Evolutionary conservation across 371 early-diverging fungal genomes (phyloP), one percentile per base, ranked within the genome.

Genomic region (Batkoa obscura): DNA sequence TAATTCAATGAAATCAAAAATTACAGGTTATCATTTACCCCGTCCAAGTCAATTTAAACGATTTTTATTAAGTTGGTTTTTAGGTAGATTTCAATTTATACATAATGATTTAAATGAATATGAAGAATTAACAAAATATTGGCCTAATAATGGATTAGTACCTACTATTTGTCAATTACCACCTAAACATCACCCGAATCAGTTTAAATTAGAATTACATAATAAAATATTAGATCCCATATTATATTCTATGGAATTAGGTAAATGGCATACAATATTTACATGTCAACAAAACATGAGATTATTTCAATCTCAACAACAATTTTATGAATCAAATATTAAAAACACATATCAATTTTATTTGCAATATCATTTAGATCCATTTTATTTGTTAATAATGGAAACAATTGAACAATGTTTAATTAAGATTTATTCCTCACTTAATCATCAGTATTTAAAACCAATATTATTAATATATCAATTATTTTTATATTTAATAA

Each of bases 151-250:
- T 35, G 62, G 62, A 0, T 47, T 52, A 0, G 31, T 59, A 4
- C 38, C 59, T 8, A 17, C 57, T 23, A 9, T 31, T 12, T 36
- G 53, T 23, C 62, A 62, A 31, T 12, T 52, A 13, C 62, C 62
- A 10, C 59, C 56, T 36, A 39, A 43, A 33, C 50, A 62, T 41
- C 62, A 62, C 23, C 8, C 1, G 23, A 43, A 59, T 8, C 33
- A 50, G 2, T 57, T 62, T 52, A 56, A 62, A 9, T 17, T 62
- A 30, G 56, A 23, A 0, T 39, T 62, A 15, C 13, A 32, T 8
- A 41, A 59, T 23, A 56, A 59, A 43, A 32, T 59, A 9, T 52
- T 57, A 17, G 62, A 62, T 49, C 62, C 62, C n/a, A 36, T 62
- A 10, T 43, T 55, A 0, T 55, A 62, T 31, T 35, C 50, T 30